Evolutionary conservation across 176 grass and related monocot genomes (phyloP).

Genomic region (Poa annua): DNA sequence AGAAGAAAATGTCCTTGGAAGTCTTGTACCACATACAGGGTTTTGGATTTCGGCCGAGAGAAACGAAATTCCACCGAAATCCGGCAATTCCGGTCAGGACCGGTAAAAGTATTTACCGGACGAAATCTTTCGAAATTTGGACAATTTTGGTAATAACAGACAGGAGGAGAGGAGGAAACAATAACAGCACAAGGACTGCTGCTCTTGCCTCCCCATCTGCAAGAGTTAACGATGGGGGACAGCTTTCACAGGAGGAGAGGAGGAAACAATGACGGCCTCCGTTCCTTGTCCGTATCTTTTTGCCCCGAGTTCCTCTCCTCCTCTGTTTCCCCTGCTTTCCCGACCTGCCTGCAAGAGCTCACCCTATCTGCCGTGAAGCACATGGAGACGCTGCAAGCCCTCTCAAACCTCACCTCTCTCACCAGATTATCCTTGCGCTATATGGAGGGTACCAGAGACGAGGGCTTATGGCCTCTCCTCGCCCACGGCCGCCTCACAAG

Average conservation of each 20-base stretch:
- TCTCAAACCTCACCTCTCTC: conserved; percentile 8
- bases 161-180: background rate
- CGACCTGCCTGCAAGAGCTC: background rate
- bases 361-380: accelerated
- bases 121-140: too few relatives aligned
- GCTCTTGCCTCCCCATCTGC: background rate
- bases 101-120: too few relatives aligned
- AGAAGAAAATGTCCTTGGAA: background rate
- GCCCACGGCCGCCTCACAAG: background rate
- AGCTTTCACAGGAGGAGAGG: accelerated
- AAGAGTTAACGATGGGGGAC: too few relatives aligned
- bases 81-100: too few relatives aligned
- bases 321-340: conserved; percentile 1
- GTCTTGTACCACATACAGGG: background rate
- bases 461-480: background rate
- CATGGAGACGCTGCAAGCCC: background rate
- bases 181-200: background rate
- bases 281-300: too few relatives aligned
- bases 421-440: background rate
- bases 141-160: too few relatives aligned
- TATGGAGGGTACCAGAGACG: background rate
- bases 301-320: background rate
- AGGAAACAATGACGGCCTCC: too few relatives aligned
- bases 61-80: too few relatives aligned
- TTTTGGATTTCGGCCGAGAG: too few relatives aligned